Evolutionary conservation across 1,284 basidiomycete species (phyloP).

Genomic region (Termitomyces sp.): DNA sequence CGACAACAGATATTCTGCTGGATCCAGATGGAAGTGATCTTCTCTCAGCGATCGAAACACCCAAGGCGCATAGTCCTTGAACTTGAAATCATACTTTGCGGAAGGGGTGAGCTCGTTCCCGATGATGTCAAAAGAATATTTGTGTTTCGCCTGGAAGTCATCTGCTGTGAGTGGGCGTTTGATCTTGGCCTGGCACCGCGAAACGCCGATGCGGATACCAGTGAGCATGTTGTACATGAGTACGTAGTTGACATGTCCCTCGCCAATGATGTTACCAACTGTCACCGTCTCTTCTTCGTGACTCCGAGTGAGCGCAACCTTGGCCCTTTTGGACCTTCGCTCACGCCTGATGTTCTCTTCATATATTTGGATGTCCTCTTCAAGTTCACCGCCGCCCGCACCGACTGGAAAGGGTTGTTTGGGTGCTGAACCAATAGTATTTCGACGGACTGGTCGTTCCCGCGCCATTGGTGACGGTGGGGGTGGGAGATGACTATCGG

Average conservation of each 20-base stretch:
- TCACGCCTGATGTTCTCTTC: constrained; percentile 81
- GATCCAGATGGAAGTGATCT: constrained; percentile 92
- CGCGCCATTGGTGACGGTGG: constrained; percentile 28
- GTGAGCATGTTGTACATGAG: constrained; percentile 99
- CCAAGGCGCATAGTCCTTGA: constrained; percentile 99
- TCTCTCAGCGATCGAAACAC: constrained; percentile 95
- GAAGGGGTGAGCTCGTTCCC: constrained; percentile 97
- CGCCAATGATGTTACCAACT: constrained; percentile 94
- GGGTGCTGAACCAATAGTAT: constrained; percentile 36
- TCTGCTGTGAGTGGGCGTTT: constrained; percentile 79
- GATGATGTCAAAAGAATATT: constrained; percentile 96
- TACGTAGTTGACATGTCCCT: constrained; percentile 97
- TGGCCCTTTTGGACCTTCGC: constrained; percentile 64
- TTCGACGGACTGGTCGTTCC: constrained; percentile 43
- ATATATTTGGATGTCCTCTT: constrained; percentile 74
- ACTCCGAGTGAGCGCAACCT: constrained; percentile 43
- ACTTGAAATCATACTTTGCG: constrained; percentile 97
- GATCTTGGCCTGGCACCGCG: constrained; percentile 93
- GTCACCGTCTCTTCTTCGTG: constrained; percentile 52
- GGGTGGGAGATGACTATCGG: constrained; percentile 50
- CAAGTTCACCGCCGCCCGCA: constrained; percentile 30
- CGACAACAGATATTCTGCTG: constrained; percentile 94
- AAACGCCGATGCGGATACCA: constrained; percentile 94
- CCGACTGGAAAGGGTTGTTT: constrained; percentile 18
- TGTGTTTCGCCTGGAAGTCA: constrained; percentile 89